Evolutionary conservation across 1,284 basidiomycete species (phyloP).

Genomic region (Termitomyces sp.): DNA sequence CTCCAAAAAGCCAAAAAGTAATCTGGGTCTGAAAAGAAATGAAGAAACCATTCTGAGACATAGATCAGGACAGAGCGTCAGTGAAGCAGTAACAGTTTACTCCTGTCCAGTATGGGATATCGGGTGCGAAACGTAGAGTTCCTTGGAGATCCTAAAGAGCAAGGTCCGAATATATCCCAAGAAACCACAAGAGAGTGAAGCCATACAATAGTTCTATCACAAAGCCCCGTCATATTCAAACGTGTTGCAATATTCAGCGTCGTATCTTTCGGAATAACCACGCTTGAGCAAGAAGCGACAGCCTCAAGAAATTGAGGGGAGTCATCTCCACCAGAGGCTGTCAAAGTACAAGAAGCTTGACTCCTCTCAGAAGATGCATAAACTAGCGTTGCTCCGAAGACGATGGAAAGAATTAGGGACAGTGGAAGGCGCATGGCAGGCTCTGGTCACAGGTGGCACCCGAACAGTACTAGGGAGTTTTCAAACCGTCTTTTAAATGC

Average conservation of each 20-base stretch:
- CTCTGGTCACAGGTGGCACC: neutral
- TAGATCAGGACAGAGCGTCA: neutral
- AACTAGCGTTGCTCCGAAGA: conserved; percentile 5
- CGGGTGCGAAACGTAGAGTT: conserved; percentile 44
- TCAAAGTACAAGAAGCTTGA: conserved; percentile 30
- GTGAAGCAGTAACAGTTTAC: conserved; percentile 20
- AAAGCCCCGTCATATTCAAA: conserved; percentile 49
- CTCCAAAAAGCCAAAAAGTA: conserved; percentile 61
- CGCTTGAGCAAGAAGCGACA: conserved; percentile 38
- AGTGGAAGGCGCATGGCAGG: conserved; percentile 9
- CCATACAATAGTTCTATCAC: conserved; percentile 45
- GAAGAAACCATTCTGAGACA: conserved; percentile 43
- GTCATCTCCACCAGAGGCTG: conserved; percentile 47
- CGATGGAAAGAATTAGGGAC: neutral
- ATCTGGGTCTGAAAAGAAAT: conserved; percentile 54
- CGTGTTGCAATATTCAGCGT: conserved; percentile 48
- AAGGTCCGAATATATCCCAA: neutral
- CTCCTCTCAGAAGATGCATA: neutral
- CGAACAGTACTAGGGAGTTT: neutral
- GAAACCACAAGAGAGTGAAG: neutral
- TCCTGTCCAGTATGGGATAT: conserved; percentile 50
- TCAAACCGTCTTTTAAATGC: neutral
- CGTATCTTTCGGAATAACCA: conserved; percentile 39
- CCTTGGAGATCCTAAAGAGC: conserved; percentile 39
- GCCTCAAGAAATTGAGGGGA: conserved; percentile 44